Evolutionary conservation across 306 rosid genomes (phyloP), one percentile per base, ranked within the genome.

Genomic region (Carpinus fangiana): DNA sequence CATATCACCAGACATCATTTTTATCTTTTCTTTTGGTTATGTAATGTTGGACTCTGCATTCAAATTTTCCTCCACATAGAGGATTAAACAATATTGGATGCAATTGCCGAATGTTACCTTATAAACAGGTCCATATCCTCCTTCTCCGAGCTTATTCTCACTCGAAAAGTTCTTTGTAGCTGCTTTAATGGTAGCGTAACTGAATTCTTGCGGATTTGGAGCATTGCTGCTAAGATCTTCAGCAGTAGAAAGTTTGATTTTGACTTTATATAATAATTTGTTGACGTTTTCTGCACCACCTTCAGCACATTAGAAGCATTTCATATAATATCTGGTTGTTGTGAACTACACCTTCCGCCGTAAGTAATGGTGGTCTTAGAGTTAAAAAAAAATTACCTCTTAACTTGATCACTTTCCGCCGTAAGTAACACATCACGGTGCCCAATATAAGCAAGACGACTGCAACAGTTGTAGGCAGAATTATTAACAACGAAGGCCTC

Each of bases 101-200:
- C 4, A 48, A 50, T 70, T 73, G 48, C 47, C 28, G 23, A 83
- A 66, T 70, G 26, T 47, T 82, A 89, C 93, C 89, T 89, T 83
- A 71, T 81, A 87, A 4, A 87, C 93, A 8, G 76, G 31, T 21
- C 89, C 90, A 75, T 73, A 85, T 26, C 93, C 90, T 31, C 90
- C 93, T 78, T 87, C 78, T 68, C 90, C 90, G 43, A 89, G 82
- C 82, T 76, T 83, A 57, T 81, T 83, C 12, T 85, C 77, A 54
- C 55, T 68, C n/a, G 85, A 87, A 73, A 87, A 89, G 69, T 87
- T 85, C 69, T 73, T 18, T 47, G 93, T 87, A 46, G 90, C 90
- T n/a, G 54, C 66, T 73, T 71, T 86, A 45, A 89, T 62, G 23
- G 85, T 71, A 72, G 85, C 51, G 68, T 82, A 86, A 51, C 77